Conservation (phyloP, 352 stramenopile genomes). For the Globisporangium heterothallicum region DNA sequence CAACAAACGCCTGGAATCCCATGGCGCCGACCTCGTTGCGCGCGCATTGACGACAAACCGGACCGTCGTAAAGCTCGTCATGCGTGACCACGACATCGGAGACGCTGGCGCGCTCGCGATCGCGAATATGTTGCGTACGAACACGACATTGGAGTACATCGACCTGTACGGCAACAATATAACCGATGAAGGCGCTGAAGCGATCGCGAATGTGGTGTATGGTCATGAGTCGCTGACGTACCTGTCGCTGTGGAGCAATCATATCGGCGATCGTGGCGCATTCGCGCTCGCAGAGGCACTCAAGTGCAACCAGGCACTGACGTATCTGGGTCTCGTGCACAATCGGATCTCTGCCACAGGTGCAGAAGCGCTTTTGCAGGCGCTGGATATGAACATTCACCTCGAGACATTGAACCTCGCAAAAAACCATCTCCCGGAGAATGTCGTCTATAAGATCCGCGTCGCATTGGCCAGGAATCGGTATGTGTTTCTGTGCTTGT, state of each 20-base stretch:
- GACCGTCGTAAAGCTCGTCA: conserved; percentile 55
- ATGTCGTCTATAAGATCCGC: conserved; percentile 41
- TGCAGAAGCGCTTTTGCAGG: conserved; percentile 43
- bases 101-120: conserved; percentile 57
- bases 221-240: conserved; percentile 62
- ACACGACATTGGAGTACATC: conserved; percentile 60
- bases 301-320: conserved; percentile 56
- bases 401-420: conserved; percentile 58
- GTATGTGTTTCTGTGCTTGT: conserved; percentile 9
- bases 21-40: conserved; percentile 54
- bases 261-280: conserved; percentile 52
- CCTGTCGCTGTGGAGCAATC: conserved; percentile 53
- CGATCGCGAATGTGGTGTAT: conserved; percentile 61
- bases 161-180: conserved; percentile 71
- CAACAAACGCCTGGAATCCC: conserved; percentile 48
- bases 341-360: conserved; percentile 50
- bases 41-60: conserved; percentile 57
- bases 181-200: conserved; percentile 48
- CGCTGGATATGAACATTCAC: conserved; percentile 58
- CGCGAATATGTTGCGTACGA: conserved; percentile 65
- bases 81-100: conserved; percentile 65
- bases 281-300: conserved; percentile 45
- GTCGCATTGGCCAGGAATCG: conserved; percentile 51
- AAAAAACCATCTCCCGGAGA: conserved; percentile 41
- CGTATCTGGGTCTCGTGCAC: conserved; percentile 52